Conservation (phyloP, 2,329 filamentous ascomycete genomes). For the Pyricularia sp. region DNA sequence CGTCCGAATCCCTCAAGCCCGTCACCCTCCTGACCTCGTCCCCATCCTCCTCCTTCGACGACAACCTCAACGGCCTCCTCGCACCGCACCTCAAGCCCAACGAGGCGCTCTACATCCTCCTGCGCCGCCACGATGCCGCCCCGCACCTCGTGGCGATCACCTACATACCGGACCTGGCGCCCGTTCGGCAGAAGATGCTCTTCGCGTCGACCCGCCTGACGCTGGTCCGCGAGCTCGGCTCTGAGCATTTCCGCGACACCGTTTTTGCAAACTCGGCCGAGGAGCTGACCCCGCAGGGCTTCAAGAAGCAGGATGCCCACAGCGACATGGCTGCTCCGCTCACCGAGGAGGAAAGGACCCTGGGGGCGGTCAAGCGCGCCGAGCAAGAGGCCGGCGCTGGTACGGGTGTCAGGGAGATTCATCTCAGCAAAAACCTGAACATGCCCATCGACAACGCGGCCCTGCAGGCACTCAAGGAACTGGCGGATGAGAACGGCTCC, state of each 20-base stretch:
- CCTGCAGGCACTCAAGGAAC: slow-evolving; percentile 49
- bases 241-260: slow-evolving; percentile 69
- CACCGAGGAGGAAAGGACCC: slow-evolving; percentile 66
- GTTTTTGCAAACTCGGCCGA: slow-evolving; percentile 62
- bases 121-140: slow-evolving; percentile 53
- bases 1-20: slow-evolving; percentile 58
- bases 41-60: slow-evolving; percentile 45
- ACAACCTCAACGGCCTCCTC: slow-evolving; percentile 52
- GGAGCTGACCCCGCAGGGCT: slow-evolving; percentile 62
- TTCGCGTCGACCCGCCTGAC: slow-evolving; percentile 72
- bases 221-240: slow-evolving; percentile 65
- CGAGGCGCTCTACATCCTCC: slow-evolving; percentile 63
- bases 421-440: slow-evolving; percentile 45
- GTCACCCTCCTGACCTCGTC: slow-evolving; percentile 42
- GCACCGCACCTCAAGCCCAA: slow-evolving; percentile 54
- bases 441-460: slow-evolving; percentile 56
- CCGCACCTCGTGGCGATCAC: slow-evolving; percentile 61
- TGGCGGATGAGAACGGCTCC: slow-evolving; percentile 41
- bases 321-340: slow-evolving; percentile 55
- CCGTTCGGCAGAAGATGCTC: slow-evolving; percentile 79
- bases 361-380: slow-evolving; percentile 64
- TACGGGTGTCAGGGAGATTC: slow-evolving; percentile 50
- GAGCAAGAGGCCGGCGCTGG: slow-evolving; percentile 67
- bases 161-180: slow-evolving; percentile 70
- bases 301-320: slow-evolving; percentile 64